Conservation (phyloP, 371 early-diverging fungal species). For the Gilbertella persicaria region DNA sequence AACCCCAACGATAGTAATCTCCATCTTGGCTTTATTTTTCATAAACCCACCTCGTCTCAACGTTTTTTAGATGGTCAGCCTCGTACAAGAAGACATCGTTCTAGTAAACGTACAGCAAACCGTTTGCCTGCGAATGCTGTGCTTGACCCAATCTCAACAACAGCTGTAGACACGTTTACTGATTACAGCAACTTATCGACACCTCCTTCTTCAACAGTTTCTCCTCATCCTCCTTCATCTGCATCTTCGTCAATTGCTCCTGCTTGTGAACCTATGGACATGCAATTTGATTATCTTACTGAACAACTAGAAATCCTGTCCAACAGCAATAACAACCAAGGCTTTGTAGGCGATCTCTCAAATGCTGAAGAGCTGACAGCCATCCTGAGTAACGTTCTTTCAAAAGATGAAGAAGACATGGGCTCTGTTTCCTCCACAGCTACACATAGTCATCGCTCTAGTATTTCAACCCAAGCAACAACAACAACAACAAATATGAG, state of each 20-base stretch:
- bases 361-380: slow-evolving; percentile 31
- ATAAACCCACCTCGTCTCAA: slow-evolving; percentile 20
- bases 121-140: slow-evolving; percentile 13
- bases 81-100: slow-evolving; percentile 16
- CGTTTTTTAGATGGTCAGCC: slow-evolving; percentile 29
- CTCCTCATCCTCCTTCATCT: slow-evolving; percentile 21
- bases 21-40: slow-evolving; percentile 28
- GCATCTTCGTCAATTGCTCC: slow-evolving; percentile 22
- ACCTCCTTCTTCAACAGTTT: slow-evolving; percentile 19
- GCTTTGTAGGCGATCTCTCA: slow-evolving; percentile 12
- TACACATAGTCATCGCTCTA: slow-evolving; percentile 4
- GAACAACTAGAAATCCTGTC: slow-evolving; percentile 23
- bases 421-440: slow-evolving; percentile 2
- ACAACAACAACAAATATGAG: background rate
- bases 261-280: slow-evolving; percentile 19
- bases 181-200: slow-evolving; percentile 13
- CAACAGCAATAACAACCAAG: background rate
- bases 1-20: slow-evolving; percentile 5
- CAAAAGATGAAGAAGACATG: slow-evolving; percentile 13
- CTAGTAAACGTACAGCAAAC: slow-evolving; percentile 11
- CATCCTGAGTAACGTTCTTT: slow-evolving; percentile 25
- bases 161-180: slow-evolving; percentile 6
- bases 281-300: slow-evolving; percentile 28
- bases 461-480: background rate
- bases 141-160: slow-evolving; percentile 3